Percentiles rank a stretch among this genome's conserved stretches.
These are phyloP conservation scores for Dentipellis fragilis DNA, from an alignment of 768 basidiomycete species.

Conservation along the genomic window DNA sequence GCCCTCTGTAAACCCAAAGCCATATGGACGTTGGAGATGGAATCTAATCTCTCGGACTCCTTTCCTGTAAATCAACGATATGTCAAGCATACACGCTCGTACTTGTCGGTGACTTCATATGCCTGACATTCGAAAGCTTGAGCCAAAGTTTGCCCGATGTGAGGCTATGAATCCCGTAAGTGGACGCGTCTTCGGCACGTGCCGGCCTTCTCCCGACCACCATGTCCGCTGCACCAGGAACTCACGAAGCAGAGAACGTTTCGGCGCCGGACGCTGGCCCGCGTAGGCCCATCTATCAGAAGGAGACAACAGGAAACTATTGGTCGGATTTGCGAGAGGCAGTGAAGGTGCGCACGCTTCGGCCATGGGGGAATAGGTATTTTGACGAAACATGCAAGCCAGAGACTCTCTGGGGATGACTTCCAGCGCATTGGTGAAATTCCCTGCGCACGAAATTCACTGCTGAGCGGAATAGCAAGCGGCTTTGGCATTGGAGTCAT, in stretches of 20 bases:
- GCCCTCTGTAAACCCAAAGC: too few relatives aligned
- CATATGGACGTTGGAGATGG: too few relatives aligned
- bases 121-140: too few relatives aligned
- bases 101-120: too few relatives aligned
- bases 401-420: slow-evolving; percentile 39
- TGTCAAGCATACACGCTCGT: too few relatives aligned
- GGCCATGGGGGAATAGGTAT: background rate
- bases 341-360: slow-evolving; percentile 18
- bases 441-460: slow-evolving; percentile 68
- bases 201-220: background rate
- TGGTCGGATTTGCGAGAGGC: slow-evolving; percentile 26
- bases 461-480: slow-evolving; percentile 71
- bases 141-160: too few relatives aligned
- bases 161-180: too few relatives aligned
- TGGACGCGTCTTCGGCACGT: background rate
- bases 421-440: slow-evolving; percentile 54
- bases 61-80: too few relatives aligned
- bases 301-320: slow-evolving; percentile 24
- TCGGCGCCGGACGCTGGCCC: background rate
- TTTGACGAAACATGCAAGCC: slow-evolving; percentile 17
- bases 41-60: too few relatives aligned
- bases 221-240: slow-evolving; percentile 10
- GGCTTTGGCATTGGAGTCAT: slow-evolving; percentile 71
- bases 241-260: background rate
- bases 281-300: slow-evolving; percentile 16